A percentile compares a stretch with the other conserved stretches of the same genome.
These are phyloP conservation scores for Pyrus communis DNA, from an alignment of 306 rosid genomes.

Conservation along the genomic window DNA sequence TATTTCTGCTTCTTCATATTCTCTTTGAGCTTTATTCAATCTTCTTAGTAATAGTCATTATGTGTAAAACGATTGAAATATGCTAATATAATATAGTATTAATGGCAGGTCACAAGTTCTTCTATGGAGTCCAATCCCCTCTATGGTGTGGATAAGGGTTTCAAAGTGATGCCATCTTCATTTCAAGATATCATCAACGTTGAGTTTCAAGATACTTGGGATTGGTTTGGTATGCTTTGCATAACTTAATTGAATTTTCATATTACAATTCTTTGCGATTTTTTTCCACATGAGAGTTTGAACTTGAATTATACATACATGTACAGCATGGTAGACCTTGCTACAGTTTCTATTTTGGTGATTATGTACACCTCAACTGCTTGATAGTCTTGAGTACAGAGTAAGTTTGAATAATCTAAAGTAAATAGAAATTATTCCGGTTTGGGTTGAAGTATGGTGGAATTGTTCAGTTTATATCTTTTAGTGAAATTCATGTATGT, in stretches of 20 bases:
- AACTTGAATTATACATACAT: no score
- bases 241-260: not conserved
- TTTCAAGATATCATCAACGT: conserved; percentile 85
- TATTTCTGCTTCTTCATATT: not conserved
- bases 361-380: conserved; percentile 84
- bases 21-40: not conserved
- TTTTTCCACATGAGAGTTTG: not conserved
- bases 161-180: conserved; percentile 76
- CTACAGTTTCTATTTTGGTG: conserved; percentile 67
- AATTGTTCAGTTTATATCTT: no score
- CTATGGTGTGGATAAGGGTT: conserved; percentile 71
- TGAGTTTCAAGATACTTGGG: conserved; percentile 93
- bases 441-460: no score
- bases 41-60: not conserved
- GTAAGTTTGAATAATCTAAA: conserved; percentile 42
- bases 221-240: conserved; percentile 69
- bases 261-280: not conserved
- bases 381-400: conserved; percentile 76
- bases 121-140: conserved; percentile 65
- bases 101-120: conserved; percentile 60
- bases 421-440: not conserved
- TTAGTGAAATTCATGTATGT: no score
- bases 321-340: conserved; percentile 80
- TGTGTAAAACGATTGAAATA: conserved; percentile 9
- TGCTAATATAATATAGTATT: conserved; percentile 11